Evolutionary conservation across 2,329 filamentous ascomycete species (phyloP).

Genomic region (Sporothrix sp.): DNA sequence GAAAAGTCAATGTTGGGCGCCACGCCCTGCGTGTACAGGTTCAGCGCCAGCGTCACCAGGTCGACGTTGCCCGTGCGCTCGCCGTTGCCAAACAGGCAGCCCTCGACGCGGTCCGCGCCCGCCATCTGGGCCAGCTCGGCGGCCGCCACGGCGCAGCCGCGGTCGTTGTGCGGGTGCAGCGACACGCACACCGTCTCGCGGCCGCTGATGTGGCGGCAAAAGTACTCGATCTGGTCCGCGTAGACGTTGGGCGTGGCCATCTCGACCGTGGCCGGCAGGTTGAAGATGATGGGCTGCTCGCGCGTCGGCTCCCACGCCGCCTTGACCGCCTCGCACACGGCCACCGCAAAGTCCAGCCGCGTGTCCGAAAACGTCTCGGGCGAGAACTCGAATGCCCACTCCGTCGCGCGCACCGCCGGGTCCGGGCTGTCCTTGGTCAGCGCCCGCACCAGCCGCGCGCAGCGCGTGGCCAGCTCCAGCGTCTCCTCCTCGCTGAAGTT

Average conservation of each 20-base stretch:
- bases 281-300: slow-evolving; percentile 85
- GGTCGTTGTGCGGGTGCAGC: slow-evolving; percentile 89
- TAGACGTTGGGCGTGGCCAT: slow-evolving; percentile 92
- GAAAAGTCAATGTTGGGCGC: slow-evolving; percentile 83
- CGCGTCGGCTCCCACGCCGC: slow-evolving; percentile 77
- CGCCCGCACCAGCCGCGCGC: slow-evolving; percentile 74
- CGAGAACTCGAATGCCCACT: slow-evolving; percentile 75
- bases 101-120: slow-evolving; percentile 87
- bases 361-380: slow-evolving; percentile 90
- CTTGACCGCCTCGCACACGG: slow-evolving; percentile 89
- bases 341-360: slow-evolving; percentile 68
- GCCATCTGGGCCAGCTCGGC: slow-evolving; percentile 94
- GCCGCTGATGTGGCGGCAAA: slow-evolving; percentile 75
- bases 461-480: slow-evolving; percentile 72
- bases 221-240: slow-evolving; percentile 93
- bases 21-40: slow-evolving; percentile 90
- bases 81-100: slow-evolving; percentile 88
- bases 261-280: slow-evolving; percentile 92
- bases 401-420: slow-evolving; percentile 44
- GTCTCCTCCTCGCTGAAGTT: slow-evolving; percentile 74
- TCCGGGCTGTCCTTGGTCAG: slow-evolving; percentile 73
- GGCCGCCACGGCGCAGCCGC: slow-evolving; percentile 80
- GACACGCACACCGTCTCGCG: slow-evolving; percentile 82
- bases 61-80: slow-evolving; percentile 95
- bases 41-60: slow-evolving; percentile 81